Base-by-base conservation (phyloP, 192 early-diverging fungal genomes). In the Gaertneriomyces semiglobifer region DNA sequence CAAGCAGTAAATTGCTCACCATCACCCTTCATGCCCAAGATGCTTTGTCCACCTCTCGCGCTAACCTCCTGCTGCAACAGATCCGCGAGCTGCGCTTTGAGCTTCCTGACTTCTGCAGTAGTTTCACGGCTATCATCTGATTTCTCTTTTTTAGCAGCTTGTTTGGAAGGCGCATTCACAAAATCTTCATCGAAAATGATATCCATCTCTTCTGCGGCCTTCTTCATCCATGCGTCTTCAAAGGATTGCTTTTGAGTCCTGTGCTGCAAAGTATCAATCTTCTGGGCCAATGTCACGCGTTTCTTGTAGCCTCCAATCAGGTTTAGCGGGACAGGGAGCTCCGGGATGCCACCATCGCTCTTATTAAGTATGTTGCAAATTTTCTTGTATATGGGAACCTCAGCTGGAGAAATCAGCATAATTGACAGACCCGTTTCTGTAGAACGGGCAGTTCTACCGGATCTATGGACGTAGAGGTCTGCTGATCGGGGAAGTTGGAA, bases 391-490 rank as follows among this genome's bases (percentile, higher is more conserved):
- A 89, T 66, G 52, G 82, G 81, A 19, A 86, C 70, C 65, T 98
- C 96, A 57, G 93, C 86, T 18, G 96, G 93, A 33, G 88, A 86
- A 63, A 84, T 87, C 47, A 98, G 72, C 79, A 93, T 77, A 19
- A 98, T 74, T 43, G 85, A 88, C 20, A 96, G 75, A 61, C 96
- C 96, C 59, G 92, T 89, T 16, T 75, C 80, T 39, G 78, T 64
- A n/a, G 89, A 93, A 66, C 96, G 88, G 6, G 94, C 96, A 0
- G 96, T 98, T 66, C 96, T 87, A 47, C 96, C 96, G 69, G 88
- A 89, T 8, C 96, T 84, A 73, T 98, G 96, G 38, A 98, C 91
- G 70, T 98, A 98, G n/a, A 95, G 82, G 52, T 98, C 93, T 25
- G 90, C 87, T 7, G 89, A 89, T 14, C 93, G 85, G 62, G 96